A percentile compares a stretch with the other conserved stretches of the same genome.
These are phyloP conservation scores for Candida chilensis DNA, from an alignment of 805 yeast genomes.

Conservation along the genomic window DNA sequence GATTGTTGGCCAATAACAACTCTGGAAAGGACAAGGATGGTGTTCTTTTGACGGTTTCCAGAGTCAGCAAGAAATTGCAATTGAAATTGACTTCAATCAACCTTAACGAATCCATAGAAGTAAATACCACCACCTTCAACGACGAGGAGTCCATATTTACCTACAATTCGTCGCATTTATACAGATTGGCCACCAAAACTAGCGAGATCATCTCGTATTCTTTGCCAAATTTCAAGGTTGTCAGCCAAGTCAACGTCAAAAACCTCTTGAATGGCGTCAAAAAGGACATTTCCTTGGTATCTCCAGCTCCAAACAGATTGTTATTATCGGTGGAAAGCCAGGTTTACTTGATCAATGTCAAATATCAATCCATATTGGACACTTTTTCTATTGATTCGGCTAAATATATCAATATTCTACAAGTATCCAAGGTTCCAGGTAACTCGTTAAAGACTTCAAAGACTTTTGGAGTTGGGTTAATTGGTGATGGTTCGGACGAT, in stretches of 20 bases:
- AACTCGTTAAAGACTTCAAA: conserved; percentile 25
- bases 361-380: conserved; percentile 28
- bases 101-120: conserved; percentile 6
- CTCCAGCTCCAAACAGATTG: conserved; percentile 37
- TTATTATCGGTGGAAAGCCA: conserved; percentile 28
- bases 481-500: conserved; percentile 31
- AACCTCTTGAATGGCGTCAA: conserved; percentile 8
- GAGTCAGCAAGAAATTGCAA: no score
- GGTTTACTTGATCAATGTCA: conserved; percentile 33
- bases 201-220: no score
- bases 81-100: no score
- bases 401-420: conserved; percentile 1
- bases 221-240: conserved; percentile 19
- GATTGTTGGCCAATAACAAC: no score
- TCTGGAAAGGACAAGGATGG: no score
- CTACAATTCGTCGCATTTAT: background rate
- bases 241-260: conserved; percentile 12
- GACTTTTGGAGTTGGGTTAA: conserved; percentile 31
- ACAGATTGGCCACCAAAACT: background rate
- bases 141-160: conserved; percentile 1
- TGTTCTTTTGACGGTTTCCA: no score
- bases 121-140: background rate
- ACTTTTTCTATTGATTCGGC: conserved; percentile 12
- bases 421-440: conserved; percentile 34
- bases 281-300: conserved; percentile 22